Percentiles rank a stretch among this genome's conserved stretches.
phyloP scores from a whole-genome alignment of 2,329 filamentous ascomycete species.

The Echinosphaeria canescens region DNA sequence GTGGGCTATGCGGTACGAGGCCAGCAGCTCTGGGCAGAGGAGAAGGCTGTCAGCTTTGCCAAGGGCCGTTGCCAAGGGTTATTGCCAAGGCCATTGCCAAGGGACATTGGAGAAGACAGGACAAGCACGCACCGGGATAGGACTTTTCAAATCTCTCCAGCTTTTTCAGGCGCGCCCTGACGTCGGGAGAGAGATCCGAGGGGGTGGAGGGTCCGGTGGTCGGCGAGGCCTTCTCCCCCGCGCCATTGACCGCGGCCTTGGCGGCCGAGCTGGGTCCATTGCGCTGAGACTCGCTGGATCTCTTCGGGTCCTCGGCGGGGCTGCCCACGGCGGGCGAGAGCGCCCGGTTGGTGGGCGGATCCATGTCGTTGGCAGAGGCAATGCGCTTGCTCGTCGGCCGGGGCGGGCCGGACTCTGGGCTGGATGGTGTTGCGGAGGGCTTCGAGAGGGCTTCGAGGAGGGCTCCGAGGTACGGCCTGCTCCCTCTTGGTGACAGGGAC shows the following conservation, averaged over 20 bases:
- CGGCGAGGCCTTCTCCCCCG: slow-evolving; percentile 1
- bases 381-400: too few relatives aligned
- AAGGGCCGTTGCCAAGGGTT: too few relatives aligned
- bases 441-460: too few relatives aligned
- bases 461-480: too few relatives aligned
- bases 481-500: too few relatives aligned
- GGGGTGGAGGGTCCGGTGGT: too few relatives aligned
- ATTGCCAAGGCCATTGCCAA: too few relatives aligned
- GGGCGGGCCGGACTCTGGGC: too few relatives aligned
- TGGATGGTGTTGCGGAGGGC: too few relatives aligned
- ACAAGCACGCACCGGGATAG: slow-evolving; percentile 45
- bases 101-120: too few relatives aligned
- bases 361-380: too few relatives aligned
- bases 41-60: too few relatives aligned
- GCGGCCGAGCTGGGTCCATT: slow-evolving; percentile 1
- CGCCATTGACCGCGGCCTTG: slow-evolving; percentile 2
- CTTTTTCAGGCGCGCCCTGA: slow-evolving; percentile 56
- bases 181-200: slow-evolving; percentile 56
- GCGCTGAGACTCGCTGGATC: slow-evolving; percentile 1
- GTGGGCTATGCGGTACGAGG: slow-evolving; percentile 84
- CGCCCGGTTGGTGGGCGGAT: slow-evolving; percentile 15
- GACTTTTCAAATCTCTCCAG: slow-evolving; percentile 78
- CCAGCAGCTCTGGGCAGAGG: slow-evolving; percentile 62
- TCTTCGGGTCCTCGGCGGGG: slow-evolving; percentile 2
- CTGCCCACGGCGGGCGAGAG: slow-evolving; percentile 5